Evolutionary conservation across 164 flowering plant genomes (phyloP).

Genomic region (Magnolia kwangsiensis): DNA sequence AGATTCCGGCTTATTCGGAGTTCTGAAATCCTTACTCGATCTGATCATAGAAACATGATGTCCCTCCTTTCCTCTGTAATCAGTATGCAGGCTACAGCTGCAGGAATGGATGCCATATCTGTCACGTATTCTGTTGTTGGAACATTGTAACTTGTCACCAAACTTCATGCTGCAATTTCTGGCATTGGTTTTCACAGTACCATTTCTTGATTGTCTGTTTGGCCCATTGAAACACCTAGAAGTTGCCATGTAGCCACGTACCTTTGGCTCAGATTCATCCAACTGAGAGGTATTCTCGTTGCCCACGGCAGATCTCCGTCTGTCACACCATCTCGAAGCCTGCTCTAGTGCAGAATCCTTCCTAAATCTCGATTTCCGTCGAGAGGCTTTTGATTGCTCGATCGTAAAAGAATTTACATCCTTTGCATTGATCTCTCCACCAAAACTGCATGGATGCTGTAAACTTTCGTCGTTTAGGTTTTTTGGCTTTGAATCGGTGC

Average conservation of each 20-base stretch:
- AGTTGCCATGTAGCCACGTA: constrained; percentile 10
- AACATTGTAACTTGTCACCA: constrained; percentile 47
- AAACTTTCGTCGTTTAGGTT: not conserved
- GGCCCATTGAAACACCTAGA: constrained; percentile 41
- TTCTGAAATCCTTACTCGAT: constrained; percentile 43
- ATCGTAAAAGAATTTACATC: constrained; percentile 35
- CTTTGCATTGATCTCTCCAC: constrained; percentile 34
- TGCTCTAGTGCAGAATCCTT: constrained; percentile 44
- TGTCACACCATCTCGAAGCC: constrained; percentile 45
- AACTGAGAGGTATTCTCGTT: constrained; percentile 28
- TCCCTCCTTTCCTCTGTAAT: constrained; percentile 36
- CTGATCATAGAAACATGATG: constrained; percentile 32
- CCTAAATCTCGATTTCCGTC: constrained; percentile 40
- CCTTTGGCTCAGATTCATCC: constrained; percentile 42
- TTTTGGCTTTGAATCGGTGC: not conserved
- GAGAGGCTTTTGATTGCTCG: constrained; percentile 51
- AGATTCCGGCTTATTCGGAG: constrained; percentile 40
- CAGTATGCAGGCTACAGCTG: constrained; percentile 49
- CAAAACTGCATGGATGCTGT: constrained; percentile 15
- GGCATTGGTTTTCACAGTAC: constrained; percentile 34
- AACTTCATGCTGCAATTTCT: constrained; percentile 45
- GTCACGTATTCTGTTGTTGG: constrained; percentile 47
- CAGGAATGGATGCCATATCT: constrained; percentile 57
- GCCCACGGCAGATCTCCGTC: constrained; percentile 29
- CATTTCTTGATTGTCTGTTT: constrained; percentile 44